These are phyloP conservation scores for Mycocentrospora acerina DNA, from an alignment of 2,329 filamentous ascomycete species.

Conservation along the genomic window DNA sequence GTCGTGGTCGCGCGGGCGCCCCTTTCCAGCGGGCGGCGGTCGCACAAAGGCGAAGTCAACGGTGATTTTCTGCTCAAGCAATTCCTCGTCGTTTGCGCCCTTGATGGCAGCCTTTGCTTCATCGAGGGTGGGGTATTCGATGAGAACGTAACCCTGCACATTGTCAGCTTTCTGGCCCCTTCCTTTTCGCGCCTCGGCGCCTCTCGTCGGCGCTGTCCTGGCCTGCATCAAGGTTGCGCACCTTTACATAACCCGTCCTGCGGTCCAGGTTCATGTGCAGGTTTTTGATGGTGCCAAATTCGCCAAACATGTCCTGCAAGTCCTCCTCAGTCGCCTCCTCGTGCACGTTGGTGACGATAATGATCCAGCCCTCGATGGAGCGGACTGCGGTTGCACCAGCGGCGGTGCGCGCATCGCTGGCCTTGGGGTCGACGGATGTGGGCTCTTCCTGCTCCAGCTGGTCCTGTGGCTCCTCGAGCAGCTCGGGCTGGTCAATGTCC, in stretches of 20 bases:
- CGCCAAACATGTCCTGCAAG: slow-evolving; percentile 76
- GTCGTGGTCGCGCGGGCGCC: slow-evolving; percentile 34
- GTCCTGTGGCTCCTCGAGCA: slow-evolving; percentile 23
- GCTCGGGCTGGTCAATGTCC: slow-evolving; percentile 46
- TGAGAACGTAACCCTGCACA: slow-evolving; percentile 74
- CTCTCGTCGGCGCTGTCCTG: no score
- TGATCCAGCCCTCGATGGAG: slow-evolving; percentile 87
- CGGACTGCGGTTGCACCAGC: slow-evolving; percentile 77
- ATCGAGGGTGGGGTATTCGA: slow-evolving; percentile 77
- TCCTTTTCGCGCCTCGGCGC: background rate
- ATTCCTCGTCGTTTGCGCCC: slow-evolving; percentile 72
- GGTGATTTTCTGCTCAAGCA: slow-evolving; percentile 77
- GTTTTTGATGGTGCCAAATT: slow-evolving; percentile 86
- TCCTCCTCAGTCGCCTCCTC: slow-evolving; percentile 85
- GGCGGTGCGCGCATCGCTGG: slow-evolving; percentile 69
- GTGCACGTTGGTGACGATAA: slow-evolving; percentile 83
- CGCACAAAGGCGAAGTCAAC: slow-evolving; percentile 87
- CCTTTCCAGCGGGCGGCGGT: slow-evolving; percentile 64
- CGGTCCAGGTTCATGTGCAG: slow-evolving; percentile 80
- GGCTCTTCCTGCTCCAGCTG: slow-evolving; percentile 39
- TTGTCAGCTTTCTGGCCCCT: slow-evolving; percentile 4
- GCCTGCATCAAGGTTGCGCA: slow-evolving; percentile 32
- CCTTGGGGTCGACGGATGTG: slow-evolving; percentile 50
- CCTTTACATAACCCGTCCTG: slow-evolving; percentile 85
- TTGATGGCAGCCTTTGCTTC: slow-evolving; percentile 83